phyloP scores from a whole-genome alignment of 164 flowering plant species.

The Aristolochia fimbriata region DNA sequence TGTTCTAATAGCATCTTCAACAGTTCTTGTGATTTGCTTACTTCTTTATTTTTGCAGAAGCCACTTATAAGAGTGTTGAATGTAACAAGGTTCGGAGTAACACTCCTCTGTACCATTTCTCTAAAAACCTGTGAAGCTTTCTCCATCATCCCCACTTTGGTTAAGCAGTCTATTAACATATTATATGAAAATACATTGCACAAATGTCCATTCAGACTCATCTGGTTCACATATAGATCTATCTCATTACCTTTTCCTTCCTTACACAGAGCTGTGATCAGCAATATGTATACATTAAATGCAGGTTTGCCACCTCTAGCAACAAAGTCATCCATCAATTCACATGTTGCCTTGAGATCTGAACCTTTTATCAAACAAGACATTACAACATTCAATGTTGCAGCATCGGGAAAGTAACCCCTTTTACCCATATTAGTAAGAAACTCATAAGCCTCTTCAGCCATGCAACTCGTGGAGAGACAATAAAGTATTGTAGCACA shows the following conservation, averaged over 20 bases:
- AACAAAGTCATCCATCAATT: slow-evolving; percentile 36
- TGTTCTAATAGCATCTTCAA: slow-evolving; percentile 51
- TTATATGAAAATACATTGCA: slow-evolving; percentile 55
- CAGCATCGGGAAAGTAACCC: slow-evolving; percentile 41
- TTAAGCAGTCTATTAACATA: slow-evolving; percentile 67
- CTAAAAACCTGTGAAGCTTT: slow-evolving; percentile 36
- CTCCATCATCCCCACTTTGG: slow-evolving; percentile 47
- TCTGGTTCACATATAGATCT: slow-evolving; percentile 33
- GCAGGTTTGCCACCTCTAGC: slow-evolving; percentile 39
- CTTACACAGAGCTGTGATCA: slow-evolving; percentile 40
- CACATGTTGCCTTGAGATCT: slow-evolving; percentile 42
- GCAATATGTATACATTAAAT: slow-evolving; percentile 37
- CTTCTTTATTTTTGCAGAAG: slow-evolving; percentile 39
- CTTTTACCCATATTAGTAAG: slow-evolving; percentile 27
- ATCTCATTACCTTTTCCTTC: slow-evolving; percentile 32
- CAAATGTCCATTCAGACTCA: slow-evolving; percentile 44
- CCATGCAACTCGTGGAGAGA: slow-evolving; percentile 51
- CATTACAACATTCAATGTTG: slow-evolving; percentile 34
- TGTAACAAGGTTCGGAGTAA: slow-evolving; percentile 70
- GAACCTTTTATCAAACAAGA: slow-evolving; percentile 48
- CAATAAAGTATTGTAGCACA: slow-evolving; percentile 49
- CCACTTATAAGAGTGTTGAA: slow-evolving; percentile 79
- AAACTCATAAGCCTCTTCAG: slow-evolving; percentile 43
- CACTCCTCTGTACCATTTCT: slow-evolving; percentile 45
- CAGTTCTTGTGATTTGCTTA: slow-evolving; percentile 36